Base-by-base conservation (phyloP, 305 asterid genomes). In the Fraxinus platypoda region DNA sequence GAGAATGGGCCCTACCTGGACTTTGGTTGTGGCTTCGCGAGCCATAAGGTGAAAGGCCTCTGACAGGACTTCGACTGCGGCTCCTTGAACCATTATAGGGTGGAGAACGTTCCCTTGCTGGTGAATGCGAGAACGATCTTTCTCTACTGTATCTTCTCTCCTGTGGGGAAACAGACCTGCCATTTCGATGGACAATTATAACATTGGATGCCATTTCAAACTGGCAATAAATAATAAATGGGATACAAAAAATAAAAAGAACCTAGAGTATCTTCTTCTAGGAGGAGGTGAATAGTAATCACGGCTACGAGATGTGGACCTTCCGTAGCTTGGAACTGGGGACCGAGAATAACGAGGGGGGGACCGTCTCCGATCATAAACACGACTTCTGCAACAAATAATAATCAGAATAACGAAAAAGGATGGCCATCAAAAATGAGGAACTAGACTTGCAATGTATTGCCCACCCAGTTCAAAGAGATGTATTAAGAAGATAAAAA, bases 281-380 rank as follows among this genome's bases (percentile, higher is more conserved):
- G 97, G 92, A 54, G 90, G 90, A 0, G 72, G 33, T 6, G 98
- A 89, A 78, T 92, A 90, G 87, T 95, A 90, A 38, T 89, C 97
- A 78, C 91, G 97, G 82, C 89, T 82, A 30, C 80, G 94, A 28
- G 97, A 90, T 23, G 81, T 87, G 49, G 95, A 91, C 84, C 93
- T 86, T 71, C 83, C 92, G 84, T 90, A 86, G n/a, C 93, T 91
- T 3, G 93, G 91, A 8, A 95, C 92, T 31, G 98, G 98, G 46
- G 98, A 92, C 3, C 91, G 94, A 37, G 98, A 94, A 87, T 93
- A 91, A 17, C 94, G 94, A 6, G 91, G 92, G n/a, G 95, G 98
- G 31, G 97, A 92, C 21, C 97, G 88, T 84, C 98, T 91, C 70
- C 97, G 84, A 57, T 95, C 97, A 84, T 93, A 89, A 80, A 74